Base-by-base conservation (phyloP, 306 rosid genomes). In the Castanea sativa region DNA sequence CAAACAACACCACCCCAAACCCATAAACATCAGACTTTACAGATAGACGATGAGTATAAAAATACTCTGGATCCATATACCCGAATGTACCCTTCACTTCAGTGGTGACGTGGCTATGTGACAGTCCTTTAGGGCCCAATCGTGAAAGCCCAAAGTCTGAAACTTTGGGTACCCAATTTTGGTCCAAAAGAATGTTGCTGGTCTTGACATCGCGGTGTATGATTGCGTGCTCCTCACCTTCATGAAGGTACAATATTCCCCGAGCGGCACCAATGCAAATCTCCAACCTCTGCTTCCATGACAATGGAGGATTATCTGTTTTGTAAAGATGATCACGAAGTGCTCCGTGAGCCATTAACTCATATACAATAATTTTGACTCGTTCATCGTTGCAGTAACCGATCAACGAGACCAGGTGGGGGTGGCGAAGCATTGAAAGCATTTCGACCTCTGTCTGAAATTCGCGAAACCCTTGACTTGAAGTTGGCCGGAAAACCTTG, bases 391-490 rank as follows among this genome's bases (percentile, higher is more conserved):
- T 38, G 45, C 11, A 38, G 45, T 38, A 38, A 38, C 45, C 45
- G 2, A 38, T 38, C 3, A 38, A 38, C 2, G 45, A 38, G 0
- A 38, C 45, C 11, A 38, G 11, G 3, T 38, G 45, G 45, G 45
- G 45, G 45, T 38, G 45, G 45, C 45, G 11, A 38, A 38, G 11
- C 45, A 1, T 38, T 38, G 45, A 38, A 38, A 38, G 45, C 45
- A 38, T 38, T 38, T 38, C 45, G 45, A 38, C 45, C 45, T 38
- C 45, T 7, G 45, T 38, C 45, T 38, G 45, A 38, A 38, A 38
- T 7, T 38, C 45, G 11, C 1, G 45, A 38, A 74, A 76, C 3
- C 90, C 90, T 3, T 87, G 88, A 0, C 78, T 58, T 1, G 90
- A 87, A 38, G 11, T 7, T 38, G 11, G 45, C 10, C 11, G 2